phyloP scores from a whole-genome alignment of 345 rosid species.

The Punica granatum region DNA sequence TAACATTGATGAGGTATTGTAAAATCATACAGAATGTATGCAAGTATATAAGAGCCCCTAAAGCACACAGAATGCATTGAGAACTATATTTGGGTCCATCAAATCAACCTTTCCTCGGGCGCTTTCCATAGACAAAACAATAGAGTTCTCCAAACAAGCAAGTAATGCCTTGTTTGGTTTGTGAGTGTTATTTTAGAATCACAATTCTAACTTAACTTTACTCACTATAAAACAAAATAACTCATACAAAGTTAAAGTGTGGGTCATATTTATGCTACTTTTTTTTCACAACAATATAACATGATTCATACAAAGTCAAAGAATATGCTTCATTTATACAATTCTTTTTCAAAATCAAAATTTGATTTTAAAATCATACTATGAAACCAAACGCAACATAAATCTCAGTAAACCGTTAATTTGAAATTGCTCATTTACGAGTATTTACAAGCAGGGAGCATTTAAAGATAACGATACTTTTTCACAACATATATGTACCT shows the following conservation, averaged over 20 bases:
- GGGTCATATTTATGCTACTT: no score
- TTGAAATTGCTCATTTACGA: neutral
- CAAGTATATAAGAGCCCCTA: neutral
- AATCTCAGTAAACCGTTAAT: neutral
- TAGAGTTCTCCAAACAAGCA: neutral
- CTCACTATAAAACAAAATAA: no score
- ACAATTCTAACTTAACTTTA: no score
- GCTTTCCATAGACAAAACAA: neutral
- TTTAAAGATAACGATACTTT: neutral
- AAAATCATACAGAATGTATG: neutral
- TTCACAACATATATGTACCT: constrained; percentile 30
- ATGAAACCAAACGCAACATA: no score
- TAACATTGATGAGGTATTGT: neutral
- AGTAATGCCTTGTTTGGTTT: no score
- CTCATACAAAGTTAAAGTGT: no score
- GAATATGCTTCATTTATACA: no score
- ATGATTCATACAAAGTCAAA: no score
- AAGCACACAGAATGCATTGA: neutral
- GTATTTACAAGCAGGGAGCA: neutral
- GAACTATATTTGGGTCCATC: neutral
- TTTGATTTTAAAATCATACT: no score
- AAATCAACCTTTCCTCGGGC: neutral
- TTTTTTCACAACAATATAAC: no score
- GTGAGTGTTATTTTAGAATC: no score
- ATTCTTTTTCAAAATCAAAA: no score